phyloP scores from a whole-genome alignment of 176 grass and related monocot genomes.

The Eleusine indica region DNA sequence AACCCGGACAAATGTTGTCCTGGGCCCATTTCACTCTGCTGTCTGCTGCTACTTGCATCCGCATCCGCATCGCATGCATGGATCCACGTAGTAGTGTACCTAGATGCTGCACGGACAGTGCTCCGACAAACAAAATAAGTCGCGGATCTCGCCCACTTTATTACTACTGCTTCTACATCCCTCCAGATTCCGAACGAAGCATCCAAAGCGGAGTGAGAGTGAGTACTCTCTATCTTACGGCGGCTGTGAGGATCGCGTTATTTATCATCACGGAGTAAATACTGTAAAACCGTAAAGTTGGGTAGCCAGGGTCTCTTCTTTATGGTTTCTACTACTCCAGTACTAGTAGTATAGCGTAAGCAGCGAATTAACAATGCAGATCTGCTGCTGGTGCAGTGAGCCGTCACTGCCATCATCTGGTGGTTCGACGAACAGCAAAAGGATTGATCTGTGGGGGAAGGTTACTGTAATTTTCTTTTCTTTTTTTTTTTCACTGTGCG shows the following conservation, averaged over 20 bases:
- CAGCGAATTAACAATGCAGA: no score
- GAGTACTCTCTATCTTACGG: no score
- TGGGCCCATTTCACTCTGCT: slow-evolving; percentile 16
- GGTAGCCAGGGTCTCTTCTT: neutral
- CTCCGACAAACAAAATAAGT: slow-evolving; percentile 22
- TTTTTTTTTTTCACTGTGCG: neutral
- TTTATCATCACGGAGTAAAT: no score
- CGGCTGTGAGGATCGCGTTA: no score
- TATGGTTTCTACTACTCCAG: neutral
- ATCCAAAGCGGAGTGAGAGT: neutral
- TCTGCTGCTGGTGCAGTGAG: no score
- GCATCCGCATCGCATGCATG: neutral
- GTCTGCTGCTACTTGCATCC: neutral
- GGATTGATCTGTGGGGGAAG: no score
- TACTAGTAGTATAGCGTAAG: no score
- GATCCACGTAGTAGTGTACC: neutral
- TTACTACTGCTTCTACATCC: neutral
- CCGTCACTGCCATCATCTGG: no score
- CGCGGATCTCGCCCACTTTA: neutral
- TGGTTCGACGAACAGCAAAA: no score
- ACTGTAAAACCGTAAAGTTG: neutral
- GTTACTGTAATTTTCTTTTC: no score
- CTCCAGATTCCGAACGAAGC: neutral
- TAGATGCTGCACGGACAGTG: neutral
- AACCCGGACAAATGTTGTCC: neutral